A percentile compares a stretch with the other conserved stretches of the same genome.
Evolutionary conservation across 73 alveolate genomes (phyloP).

Genomic region (Uronychia setigera): DNA sequence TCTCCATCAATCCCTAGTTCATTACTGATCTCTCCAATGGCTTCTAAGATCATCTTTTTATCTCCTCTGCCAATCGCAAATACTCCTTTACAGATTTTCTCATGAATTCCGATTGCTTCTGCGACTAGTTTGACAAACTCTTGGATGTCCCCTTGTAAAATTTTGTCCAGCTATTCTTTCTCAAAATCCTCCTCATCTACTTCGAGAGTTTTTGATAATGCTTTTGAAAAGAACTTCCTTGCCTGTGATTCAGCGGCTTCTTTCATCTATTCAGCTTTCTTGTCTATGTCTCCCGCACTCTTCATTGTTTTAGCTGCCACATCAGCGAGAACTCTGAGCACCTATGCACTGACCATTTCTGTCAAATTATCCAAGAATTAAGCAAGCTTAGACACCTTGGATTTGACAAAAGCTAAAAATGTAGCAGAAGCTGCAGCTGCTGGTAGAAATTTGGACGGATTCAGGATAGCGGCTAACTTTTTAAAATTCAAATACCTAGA

Average conservation of each 20-base stretch:
- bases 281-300: neutral
- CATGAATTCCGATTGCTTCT: neutral
- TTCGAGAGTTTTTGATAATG: neutral
- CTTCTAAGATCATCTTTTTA: neutral
- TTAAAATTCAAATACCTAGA: too few relatives aligned
- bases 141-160: conserved; percentile 8
- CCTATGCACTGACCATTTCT: neutral
- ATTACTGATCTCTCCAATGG: neutral
- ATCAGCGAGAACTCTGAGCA: neutral
- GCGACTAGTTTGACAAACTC: neutral
- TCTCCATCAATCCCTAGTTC: conserved; percentile 2
- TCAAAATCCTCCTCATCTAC: neutral
- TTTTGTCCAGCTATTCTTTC: neutral
- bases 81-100: neutral
- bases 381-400: neutral
- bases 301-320: neutral
- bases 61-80: conserved; percentile 1
- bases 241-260: conserved; percentile 1
- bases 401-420: neutral
- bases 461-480: conserved; percentile 30
- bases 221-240: neutral
- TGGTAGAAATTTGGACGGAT: conserved; percentile 35
- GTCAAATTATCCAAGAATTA: neutral
- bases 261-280: neutral
- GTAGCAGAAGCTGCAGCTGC: conserved; percentile 11